Percentiles rank a stretch among this genome's conserved stretches.
phyloP scores from a whole-genome alignment of 805 yeast species.

The Wickerhamomyces strasburgensis region DNA sequence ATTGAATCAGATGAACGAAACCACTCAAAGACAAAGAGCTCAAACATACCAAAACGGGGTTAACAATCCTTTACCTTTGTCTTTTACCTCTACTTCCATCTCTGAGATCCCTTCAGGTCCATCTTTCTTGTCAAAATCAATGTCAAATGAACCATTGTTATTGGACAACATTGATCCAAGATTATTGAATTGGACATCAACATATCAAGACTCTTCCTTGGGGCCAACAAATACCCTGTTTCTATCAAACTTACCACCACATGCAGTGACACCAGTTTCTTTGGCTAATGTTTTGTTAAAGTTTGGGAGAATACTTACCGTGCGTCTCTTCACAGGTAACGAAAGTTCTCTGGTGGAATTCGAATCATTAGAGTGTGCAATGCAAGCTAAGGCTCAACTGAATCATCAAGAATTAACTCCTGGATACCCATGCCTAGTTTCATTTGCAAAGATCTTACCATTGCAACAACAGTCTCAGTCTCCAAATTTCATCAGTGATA shows the following conservation, averaged over 20 bases:
- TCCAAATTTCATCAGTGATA: not conserved
- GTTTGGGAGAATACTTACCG: constrained; percentile 58
- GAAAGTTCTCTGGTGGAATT: constrained; percentile 68
- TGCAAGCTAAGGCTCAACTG: constrained; percentile 69
- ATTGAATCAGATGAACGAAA: not conserved
- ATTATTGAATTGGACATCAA: constrained; percentile 58
- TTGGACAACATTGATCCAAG: constrained; percentile 59
- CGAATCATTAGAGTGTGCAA: constrained; percentile 65
- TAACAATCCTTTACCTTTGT: constrained; percentile 28
- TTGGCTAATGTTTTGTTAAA: constrained; percentile 54
- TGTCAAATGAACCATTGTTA: constrained; percentile 27
- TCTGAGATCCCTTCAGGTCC: constrained; percentile 11
- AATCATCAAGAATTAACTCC: constrained; percentile 81
- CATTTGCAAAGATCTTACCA: constrained; percentile 71
- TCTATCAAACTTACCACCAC: constrained; percentile 73
- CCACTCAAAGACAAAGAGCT: constrained; percentile 34
- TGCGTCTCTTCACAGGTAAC: constrained; percentile 50
- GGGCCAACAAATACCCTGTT: constrained; percentile 76
- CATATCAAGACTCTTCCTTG: constrained; percentile 62
- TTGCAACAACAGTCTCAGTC: constrained; percentile 17
- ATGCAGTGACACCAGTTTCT: constrained; percentile 45
- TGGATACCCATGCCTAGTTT: constrained; percentile 69
- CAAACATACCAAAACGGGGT: constrained; percentile 33
- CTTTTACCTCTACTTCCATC: constrained; percentile 5
- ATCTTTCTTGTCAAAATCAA: constrained; percentile 7